Evolutionary conservation across 352 stramenopile species (phyloP).

Genomic region (Thraustotheca clavata): DNA sequence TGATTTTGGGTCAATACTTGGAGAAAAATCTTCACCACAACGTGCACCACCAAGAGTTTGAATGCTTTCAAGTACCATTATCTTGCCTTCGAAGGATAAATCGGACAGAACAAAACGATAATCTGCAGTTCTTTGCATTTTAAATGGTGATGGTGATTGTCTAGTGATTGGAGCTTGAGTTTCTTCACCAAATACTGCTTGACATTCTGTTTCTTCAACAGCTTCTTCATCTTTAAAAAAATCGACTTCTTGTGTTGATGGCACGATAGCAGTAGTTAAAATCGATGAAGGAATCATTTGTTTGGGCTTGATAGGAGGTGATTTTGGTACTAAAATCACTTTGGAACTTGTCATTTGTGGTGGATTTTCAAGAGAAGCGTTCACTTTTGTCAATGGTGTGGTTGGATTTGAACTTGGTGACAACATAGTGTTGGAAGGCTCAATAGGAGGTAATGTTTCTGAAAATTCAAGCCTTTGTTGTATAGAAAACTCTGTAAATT

Average conservation of each 20-base stretch:
- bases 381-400: conserved; percentile 13
- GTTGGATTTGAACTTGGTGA: background rate
- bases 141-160: background rate
- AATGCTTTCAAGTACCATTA: conserved; percentile 21
- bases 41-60: conserved; percentile 57
- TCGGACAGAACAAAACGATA: background rate
- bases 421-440: background rate
- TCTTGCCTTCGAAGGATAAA: background rate
- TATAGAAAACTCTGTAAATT: background rate
- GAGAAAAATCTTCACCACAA: conserved; percentile 63
- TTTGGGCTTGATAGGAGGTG: background rate
- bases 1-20: conserved; percentile 38
- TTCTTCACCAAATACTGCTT: conserved; percentile 19
- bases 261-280: conserved; percentile 9
- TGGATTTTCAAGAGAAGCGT: background rate
- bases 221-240: conserved; percentile 7
- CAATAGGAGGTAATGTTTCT: background rate
- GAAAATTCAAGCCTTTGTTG: background rate
- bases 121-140: background rate
- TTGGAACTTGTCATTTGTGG: background rate
- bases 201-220: conserved; percentile 9
- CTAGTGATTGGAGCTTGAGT: conserved; percentile 22
- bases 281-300: background rate
- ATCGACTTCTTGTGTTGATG: background rate
- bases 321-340: background rate